Evolutionary conservation across 257 asterid genomes (phyloP).

Genomic region (Rauvolfia tetraphylla): DNA sequence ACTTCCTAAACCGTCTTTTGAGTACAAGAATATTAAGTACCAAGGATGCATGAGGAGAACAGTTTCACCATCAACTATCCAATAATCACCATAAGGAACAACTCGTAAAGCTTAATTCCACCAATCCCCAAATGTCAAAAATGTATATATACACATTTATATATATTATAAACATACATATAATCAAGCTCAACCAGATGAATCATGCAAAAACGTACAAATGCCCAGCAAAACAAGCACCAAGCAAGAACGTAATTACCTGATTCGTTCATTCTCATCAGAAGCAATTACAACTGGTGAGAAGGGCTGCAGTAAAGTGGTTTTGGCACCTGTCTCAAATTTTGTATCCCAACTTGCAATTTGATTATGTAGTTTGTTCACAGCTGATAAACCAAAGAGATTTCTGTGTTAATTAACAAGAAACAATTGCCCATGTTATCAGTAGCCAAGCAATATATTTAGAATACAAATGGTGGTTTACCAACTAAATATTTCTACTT

Average conservation of each 20-base stretch:
- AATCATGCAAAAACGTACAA: background rate
- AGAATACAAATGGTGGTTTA: background rate
- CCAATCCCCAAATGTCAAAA: background rate
- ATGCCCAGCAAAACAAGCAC: background rate
- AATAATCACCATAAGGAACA: no score
- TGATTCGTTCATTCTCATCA: conserved; percentile 82
- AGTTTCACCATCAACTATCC: background rate
- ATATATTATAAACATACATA: no score
- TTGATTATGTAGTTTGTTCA: conserved; percentile 76
- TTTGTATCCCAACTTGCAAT: conserved; percentile 98
- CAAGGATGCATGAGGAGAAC: background rate
- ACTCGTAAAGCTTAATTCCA: background rate
- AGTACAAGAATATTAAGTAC: background rate
- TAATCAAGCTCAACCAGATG: background rate
- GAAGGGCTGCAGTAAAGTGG: conserved; percentile 82
- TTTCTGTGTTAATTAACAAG: background rate
- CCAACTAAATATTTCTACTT: background rate
- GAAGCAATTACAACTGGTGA: conserved; percentile 85
- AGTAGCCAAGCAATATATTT: background rate
- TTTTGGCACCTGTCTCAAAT: conserved; percentile 79
- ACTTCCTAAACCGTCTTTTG: background rate
- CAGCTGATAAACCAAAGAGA: conserved; percentile 47
- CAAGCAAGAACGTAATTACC: conserved; percentile 36
- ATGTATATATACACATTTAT: background rate
- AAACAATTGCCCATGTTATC: background rate